phyloP scores from a whole-genome alignment of 2,329 filamentous ascomycete species.

The Penicillium sp. region DNA sequence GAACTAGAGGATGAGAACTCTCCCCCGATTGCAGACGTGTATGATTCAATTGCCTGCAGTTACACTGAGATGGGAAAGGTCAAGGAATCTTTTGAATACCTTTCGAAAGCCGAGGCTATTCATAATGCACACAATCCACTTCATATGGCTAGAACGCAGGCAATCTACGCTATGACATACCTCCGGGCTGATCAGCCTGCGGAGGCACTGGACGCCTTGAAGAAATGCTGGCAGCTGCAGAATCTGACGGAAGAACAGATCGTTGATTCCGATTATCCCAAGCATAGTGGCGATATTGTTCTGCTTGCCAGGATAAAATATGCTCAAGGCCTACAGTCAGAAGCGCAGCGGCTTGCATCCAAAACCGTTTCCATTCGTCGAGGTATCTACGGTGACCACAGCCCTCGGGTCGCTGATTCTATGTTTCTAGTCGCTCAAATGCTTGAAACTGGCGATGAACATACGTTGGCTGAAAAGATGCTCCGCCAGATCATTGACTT shows the following conservation, averaged over 20 bases:
- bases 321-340: not conserved
- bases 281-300: not conserved
- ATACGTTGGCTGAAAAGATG: no score
- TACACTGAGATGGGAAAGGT: no score
- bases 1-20: no score
- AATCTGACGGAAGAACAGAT: not conserved
- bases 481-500: no score
- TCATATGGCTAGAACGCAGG: not conserved
- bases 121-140: conserved; percentile 5
- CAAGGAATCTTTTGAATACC: not conserved
- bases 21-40: no score
- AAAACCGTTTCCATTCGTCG: not conserved
- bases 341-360: not conserved
- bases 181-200: not conserved
- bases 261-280: not conserved
- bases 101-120: not conserved
- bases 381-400: not conserved
- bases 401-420: not conserved
- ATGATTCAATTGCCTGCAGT: no score
- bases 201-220: not conserved
- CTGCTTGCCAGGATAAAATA: not conserved
- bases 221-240: not conserved
- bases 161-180: conserved; percentile 5
- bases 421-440: not conserved
- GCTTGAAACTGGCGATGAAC: not conserved